Evolutionary conservation across 768 basidiomycete species (phyloP), one percentile per base, ranked within the genome.

Genomic region (Lactarius vividus): DNA sequence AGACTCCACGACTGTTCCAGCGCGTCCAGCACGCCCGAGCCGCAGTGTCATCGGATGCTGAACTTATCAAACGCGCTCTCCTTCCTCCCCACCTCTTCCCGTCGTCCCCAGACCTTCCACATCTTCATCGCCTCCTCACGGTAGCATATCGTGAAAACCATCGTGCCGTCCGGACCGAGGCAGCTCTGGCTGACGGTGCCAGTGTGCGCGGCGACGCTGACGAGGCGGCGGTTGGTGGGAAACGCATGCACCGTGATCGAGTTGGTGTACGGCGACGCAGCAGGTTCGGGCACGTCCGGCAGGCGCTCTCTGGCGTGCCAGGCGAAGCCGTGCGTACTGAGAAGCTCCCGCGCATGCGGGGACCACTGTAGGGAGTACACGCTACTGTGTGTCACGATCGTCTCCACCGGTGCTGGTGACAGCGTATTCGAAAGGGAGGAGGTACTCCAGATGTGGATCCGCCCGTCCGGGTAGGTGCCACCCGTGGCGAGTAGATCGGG

Each of bases 71-170:
- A 70, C 8, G 68, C 59, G 20, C 70, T 66, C 55, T 70, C 68
- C 57, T 59, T 56, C 59, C 31, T 63, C 28, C 31, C 64, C 3
- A 18, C 28, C 28, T 69, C 68, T 44, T 70, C 68, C 62, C 59
- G 64, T 37, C 49, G 46, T 8, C 70, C 72, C 88, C 87, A 89
- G 37, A 88, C 85, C 67, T 85, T 84, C 83, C 87, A 89, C 82
- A 88, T 85, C 76, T 87, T 88, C 76, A 89, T 86, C 56, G 85
- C 83, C 73, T 88, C 85, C 68, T 88, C 88, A 31, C 74, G 76
- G 1, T 86, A 84, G 63, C 84, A 87, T 9, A 86, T 81, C 37
- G 88, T 87, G 70, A 88, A 88, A 61, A 88, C 71, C 69, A 78
- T 81, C 65, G 85, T 85, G 7, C 87, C 87, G 59, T 84, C 82